Evolutionary conservation across 129 eudicot species (phyloP).

Genomic region (Flaveria brownii): DNA sequence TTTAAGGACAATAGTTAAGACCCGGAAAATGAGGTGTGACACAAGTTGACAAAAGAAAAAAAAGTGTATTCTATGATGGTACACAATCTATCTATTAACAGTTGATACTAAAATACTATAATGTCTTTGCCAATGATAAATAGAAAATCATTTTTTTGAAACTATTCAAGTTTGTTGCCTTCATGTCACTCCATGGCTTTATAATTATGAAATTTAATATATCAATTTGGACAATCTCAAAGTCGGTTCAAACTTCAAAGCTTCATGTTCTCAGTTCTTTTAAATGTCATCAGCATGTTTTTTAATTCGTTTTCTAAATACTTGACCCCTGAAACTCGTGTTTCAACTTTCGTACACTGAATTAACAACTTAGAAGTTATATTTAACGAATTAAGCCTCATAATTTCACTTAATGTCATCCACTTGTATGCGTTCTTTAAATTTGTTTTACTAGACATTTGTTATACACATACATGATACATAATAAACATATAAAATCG

Average conservation of each 20-base stretch:
- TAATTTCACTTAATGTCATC: not conserved
- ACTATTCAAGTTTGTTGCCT: constrained; percentile 6
- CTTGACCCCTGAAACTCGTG: not conserved
- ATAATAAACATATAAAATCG: too few relatives aligned
- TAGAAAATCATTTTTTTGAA: not conserved
- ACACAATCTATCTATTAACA: not conserved
- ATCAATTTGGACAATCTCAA: not conserved
- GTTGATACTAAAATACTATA: not conserved
- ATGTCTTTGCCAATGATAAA: not conserved
- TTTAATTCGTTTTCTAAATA: not conserved
- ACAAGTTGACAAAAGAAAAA: constrained; percentile 9
- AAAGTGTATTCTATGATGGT: not conserved
- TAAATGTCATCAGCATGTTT: not conserved
- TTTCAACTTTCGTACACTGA: not conserved
- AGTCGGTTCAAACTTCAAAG: not conserved
- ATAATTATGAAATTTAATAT: not conserved
- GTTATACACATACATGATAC: too few relatives aligned
- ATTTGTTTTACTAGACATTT: too few relatives aligned
- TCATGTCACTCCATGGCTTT: not conserved
- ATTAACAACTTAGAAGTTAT: not conserved
- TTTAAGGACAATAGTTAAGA: not conserved
- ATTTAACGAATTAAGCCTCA: not conserved
- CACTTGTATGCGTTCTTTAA: not conserved
- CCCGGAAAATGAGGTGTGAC: not conserved
- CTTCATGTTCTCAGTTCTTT: not conserved